These are phyloP conservation scores for Fusarium sp. DNA, from an alignment of 2,329 filamentous ascomycete species.

Conservation along the genomic window DNA sequence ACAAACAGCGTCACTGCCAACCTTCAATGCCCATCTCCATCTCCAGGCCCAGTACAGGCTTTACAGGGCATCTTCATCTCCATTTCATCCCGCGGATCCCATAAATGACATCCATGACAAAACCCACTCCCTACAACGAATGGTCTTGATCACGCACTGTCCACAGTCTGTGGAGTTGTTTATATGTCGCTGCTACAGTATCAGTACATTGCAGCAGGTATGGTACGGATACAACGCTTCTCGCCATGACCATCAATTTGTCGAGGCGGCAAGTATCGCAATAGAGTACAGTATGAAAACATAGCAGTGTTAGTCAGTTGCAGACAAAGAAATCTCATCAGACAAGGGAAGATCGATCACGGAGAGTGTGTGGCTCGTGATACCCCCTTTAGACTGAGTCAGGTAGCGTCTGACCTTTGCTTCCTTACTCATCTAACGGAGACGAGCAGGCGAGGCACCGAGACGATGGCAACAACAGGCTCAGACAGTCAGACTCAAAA, in stretches of 20 bases:
- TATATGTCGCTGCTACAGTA: constrained; percentile 10
- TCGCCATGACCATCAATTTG: constrained; percentile 5
- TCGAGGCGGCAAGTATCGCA: constrained; percentile 2
- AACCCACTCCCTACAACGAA: constrained; percentile 16
- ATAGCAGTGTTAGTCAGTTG: neutral
- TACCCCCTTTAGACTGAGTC: constrained; percentile 34
- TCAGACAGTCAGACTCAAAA: constrained; percentile 35
- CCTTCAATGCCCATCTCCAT: constrained; percentile 16
- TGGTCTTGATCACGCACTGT: constrained; percentile 20
- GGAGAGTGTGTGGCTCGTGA: constrained; percentile 24
- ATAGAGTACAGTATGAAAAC: constrained; percentile 1
- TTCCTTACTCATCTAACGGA: constrained; percentile 40
- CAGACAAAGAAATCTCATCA: constrained; percentile 10
- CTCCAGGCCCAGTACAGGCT: neutral
- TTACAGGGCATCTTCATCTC: constrained; percentile 14
- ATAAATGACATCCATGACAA: constrained; percentile 33
- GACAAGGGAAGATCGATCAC: constrained; percentile 15
- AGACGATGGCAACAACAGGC: constrained; percentile 35
- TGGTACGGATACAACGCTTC: neutral
- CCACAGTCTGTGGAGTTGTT: constrained; percentile 21
- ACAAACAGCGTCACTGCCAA: constrained; percentile 5
- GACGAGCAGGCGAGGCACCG: constrained; percentile 19
- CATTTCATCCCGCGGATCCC: constrained; percentile 32
- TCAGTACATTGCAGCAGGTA: neutral
- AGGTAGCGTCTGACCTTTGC: constrained; percentile 41